phyloP scores from a whole-genome alignment of 2,329 filamentous ascomycete species.

The Diaporthe citrichinensis region DNA sequence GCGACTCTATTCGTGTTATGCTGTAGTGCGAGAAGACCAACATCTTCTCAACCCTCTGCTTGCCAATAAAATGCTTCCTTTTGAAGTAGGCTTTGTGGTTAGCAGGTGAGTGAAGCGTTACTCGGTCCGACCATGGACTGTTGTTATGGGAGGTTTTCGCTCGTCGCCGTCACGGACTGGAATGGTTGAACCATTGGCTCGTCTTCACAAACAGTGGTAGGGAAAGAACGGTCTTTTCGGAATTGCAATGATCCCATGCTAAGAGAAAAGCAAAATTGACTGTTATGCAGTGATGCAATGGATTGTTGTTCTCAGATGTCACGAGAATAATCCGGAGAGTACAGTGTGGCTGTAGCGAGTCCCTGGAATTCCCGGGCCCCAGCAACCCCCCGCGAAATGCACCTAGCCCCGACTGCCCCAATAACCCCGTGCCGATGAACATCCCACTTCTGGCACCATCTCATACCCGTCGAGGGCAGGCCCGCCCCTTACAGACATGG shows the following conservation, averaged over 20 bases:
- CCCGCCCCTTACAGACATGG: neutral
- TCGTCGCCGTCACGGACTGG: neutral
- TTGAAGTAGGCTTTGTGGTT: neutral
- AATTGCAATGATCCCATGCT: neutral
- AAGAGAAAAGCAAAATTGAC: neutral
- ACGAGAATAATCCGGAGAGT: slow-evolving; percentile 12
- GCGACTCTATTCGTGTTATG: neutral
- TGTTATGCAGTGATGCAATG: slow-evolving; percentile 1
- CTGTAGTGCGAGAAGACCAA: neutral
- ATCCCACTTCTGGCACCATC: slow-evolving; percentile 41
- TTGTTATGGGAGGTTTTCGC: neutral
- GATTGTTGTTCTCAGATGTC: neutral
- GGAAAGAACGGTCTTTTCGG: neutral
- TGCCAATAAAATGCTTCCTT: too few relatives aligned
- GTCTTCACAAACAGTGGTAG: neutral
- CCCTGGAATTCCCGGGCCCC: slow-evolving; percentile 11
- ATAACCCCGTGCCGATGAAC: slow-evolving; percentile 36
- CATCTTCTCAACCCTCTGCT: neutral
- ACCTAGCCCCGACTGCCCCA: slow-evolving; percentile 3
- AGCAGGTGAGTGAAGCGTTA: neutral
- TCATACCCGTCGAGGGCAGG: slow-evolving; percentile 21
- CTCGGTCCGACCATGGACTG: neutral
- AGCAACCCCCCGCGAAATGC: slow-evolving; percentile 9
- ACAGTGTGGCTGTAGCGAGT: neutral
- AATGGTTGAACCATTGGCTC: neutral